These are phyloP conservation scores for Amanita subjunquillea DNA, from an alignment of 768 basidiomycete species.

Conservation along the genomic window DNA sequence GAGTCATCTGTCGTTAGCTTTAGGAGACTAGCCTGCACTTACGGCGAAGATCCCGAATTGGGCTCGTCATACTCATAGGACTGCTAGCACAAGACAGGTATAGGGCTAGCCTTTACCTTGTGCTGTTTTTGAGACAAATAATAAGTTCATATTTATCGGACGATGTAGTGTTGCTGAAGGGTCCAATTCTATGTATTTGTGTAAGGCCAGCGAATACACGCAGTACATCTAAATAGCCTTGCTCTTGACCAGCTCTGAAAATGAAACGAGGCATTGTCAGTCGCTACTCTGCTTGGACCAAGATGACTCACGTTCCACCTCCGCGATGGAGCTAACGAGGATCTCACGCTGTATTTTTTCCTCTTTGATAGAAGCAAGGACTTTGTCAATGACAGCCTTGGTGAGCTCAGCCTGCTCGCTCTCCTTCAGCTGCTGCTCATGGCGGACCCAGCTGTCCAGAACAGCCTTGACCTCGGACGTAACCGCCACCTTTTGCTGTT, in stretches of 20 bases:
- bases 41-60: no score
- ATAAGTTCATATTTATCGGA: no score
- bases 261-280: not conserved
- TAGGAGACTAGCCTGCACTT: no score
- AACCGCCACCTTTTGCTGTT: constrained; percentile 80
- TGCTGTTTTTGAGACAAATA: no score
- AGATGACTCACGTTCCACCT: constrained; percentile 80
- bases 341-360: constrained; percentile 87
- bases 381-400: constrained; percentile 80
- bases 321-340: constrained; percentile 64
- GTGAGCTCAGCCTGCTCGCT: constrained; percentile 91
- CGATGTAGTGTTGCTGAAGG: no score
- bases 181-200: no score
- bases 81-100: no score
- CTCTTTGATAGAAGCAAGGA: constrained; percentile 72
- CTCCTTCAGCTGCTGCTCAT: constrained; percentile 95
- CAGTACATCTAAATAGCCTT: constrained; percentile 66
- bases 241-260: constrained; percentile 77
- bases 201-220: not conserved
- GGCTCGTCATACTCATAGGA: no score
- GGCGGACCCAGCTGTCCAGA: constrained; percentile 96
- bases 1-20: no score
- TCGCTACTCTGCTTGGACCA: not conserved
- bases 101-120: no score
- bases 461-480: constrained; percentile 88